These are phyloP conservation scores for Erysimum cheiri DNA, from an alignment of 441 rosid species.

Conservation along the genomic window DNA sequence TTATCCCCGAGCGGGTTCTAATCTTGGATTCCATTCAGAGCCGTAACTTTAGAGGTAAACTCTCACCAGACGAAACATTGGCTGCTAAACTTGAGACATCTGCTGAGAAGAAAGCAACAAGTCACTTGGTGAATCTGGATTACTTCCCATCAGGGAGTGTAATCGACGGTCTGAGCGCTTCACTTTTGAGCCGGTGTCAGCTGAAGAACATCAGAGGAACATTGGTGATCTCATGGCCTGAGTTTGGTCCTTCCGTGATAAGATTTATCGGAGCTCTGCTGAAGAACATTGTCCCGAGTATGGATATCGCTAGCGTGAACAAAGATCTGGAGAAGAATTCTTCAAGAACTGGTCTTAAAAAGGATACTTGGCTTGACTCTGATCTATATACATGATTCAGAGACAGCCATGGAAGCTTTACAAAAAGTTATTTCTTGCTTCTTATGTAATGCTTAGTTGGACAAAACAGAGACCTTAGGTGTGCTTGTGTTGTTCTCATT, in stretches of 20 bases:
- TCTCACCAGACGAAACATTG: conserved; percentile 73
- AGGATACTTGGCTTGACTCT: conserved; percentile 38
- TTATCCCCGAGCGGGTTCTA: conserved; percentile 73
- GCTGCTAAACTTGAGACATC: conserved; percentile 88
- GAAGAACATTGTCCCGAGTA: conserved; percentile 53
- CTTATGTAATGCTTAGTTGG: conserved; percentile 2
- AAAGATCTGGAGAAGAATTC: conserved; percentile 47
- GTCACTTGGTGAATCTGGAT: conserved; percentile 58
- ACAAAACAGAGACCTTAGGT: conserved; percentile 22
- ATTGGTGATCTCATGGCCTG: conserved; percentile 84
- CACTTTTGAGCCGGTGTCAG: conserved; percentile 77
- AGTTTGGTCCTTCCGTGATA: conserved; percentile 55
- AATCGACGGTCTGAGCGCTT: conserved; percentile 87
- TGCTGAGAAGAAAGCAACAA: conserved; percentile 55
- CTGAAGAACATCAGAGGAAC: conserved; percentile 74
- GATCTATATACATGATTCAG: conserved; percentile 42
- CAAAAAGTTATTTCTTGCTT: conserved; percentile 11
- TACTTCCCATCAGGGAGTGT: conserved; percentile 93
- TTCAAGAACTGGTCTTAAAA: conserved; percentile 35
- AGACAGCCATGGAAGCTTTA: conserved; percentile 7
- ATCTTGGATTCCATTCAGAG: conserved; percentile 82
- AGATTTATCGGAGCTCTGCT: conserved; percentile 58
- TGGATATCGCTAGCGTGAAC: conserved; percentile 43
- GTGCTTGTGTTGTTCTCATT: conserved; percentile 21
- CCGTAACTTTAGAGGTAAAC: conserved; percentile 82